Conservation (phyloP, 345 rosid species). For the Anastatica hierochuntica region DNA sequence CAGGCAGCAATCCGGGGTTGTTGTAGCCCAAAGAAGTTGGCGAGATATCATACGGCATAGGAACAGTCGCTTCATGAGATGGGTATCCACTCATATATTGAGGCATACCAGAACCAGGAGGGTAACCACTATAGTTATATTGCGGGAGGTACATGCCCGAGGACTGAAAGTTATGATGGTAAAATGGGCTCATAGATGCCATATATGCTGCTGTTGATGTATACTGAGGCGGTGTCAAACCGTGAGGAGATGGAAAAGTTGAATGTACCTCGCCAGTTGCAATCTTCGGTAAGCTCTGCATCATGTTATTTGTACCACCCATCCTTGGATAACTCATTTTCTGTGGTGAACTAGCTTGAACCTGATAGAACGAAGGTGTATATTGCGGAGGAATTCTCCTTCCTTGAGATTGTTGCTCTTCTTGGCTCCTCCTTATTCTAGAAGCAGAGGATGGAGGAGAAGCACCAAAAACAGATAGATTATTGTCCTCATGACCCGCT, state of each 20-base stretch:
- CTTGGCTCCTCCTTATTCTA: conserved; percentile 38
- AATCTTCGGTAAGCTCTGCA: conserved; percentile 36
- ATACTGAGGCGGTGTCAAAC: conserved; percentile 51
- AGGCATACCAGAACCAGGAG: conserved; percentile 46
- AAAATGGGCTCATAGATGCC: conserved; percentile 56
- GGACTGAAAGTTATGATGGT: conserved; percentile 59
- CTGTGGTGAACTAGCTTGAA: conserved; percentile 33
- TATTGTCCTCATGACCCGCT: conserved; percentile 32
- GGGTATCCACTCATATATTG: conserved; percentile 65
- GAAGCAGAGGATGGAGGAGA: conserved; percentile 30
- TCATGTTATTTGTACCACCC: conserved; percentile 34
- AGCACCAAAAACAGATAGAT: conserved; percentile 27
- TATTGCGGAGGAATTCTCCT: conserved; percentile 38
- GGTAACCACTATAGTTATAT: conserved; percentile 47
- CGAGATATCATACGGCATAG: conserved; percentile 50
- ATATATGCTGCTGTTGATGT: conserved; percentile 56
- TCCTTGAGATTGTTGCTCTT: conserved; percentile 47
- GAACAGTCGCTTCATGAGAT: conserved; percentile 45
- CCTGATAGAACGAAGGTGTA: conserved; percentile 33
- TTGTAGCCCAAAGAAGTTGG: conserved; percentile 37
- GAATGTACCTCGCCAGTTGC: conserved; percentile 50
- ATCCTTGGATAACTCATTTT: conserved; percentile 38
- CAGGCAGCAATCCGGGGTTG: conserved; percentile 17
- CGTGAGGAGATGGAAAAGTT: conserved; percentile 46
- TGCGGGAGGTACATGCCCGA: conserved; percentile 60